Evolutionary conservation across 495 filamentous ascomycete genomes (phyloP), one percentile per base, ranked within the genome.

Genomic region (Aspergillus avenaceus): DNA sequence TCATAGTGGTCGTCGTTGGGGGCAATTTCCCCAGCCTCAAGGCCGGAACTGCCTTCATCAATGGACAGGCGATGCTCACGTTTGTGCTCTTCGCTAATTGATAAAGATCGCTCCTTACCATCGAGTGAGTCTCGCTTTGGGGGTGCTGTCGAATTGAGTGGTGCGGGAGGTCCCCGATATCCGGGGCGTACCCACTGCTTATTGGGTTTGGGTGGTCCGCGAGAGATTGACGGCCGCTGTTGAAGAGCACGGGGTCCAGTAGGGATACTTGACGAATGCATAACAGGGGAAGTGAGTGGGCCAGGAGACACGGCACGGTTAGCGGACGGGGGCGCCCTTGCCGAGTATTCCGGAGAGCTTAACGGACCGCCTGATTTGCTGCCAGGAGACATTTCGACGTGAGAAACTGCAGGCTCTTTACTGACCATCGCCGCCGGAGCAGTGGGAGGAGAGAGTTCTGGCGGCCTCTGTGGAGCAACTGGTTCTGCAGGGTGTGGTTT

Each of bases 171-270:
- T 28, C 67, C 64, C 26, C 47, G 53, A 36, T 69, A 74, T 14
- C 63, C 69, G 5, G 82, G 76, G 41, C 82, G 83, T 47, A 81
- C 75, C 83, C 83, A 86, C 58, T 79, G 80, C 46, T 83, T 84
- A 50, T 76, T 83, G 55, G 46, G 59, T 49, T 67, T 79, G 29
- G 56, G 66, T 28, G 58, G 52, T n/a, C 70, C 68, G 8, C 70
- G 63, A 3, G 62, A 61, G 18, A 62, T 59, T 27, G 55, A 57
- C 22, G 59, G 66, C 23, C 69, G 60, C 41, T 67, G 65, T 16
- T 78, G 76, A 19, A 72, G 71, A 8, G 79, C 78, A 23, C 82
- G 77, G 23, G 82, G 81, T 3, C 80, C 82, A 0, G 77, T 76
- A 11, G 82, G 82, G 22, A 84, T 80, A 25, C 67, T 71, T 11